Evolutionary conservation across 495 filamentous ascomycete species (phyloP), one percentile per base, ranked within the genome.

Genomic region (Bryoglossum gracile): DNA sequence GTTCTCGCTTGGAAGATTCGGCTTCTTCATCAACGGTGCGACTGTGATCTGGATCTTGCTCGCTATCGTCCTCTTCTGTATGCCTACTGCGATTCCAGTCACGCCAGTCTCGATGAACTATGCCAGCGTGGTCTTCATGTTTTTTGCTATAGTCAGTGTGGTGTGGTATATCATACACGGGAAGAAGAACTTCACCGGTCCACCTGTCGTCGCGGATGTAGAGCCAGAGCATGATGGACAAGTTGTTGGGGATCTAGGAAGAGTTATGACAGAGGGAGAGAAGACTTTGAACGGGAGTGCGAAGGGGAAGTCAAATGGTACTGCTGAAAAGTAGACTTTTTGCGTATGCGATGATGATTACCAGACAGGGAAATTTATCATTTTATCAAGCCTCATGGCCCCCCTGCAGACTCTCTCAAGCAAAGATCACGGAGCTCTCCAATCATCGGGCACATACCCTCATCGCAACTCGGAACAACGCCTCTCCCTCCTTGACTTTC

Each of bases 151-250:
- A 14, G 75, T 84, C 45, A 71, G 72, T 33, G 57, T 76, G 10
- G 54, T 72, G 0, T 87, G 83, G 82, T 87, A 89, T 67, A 72
- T 82, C 43, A 68, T 72, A 1, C 79, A 81, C 63, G 83, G 82
- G 11, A 74, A 79, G 45, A 83, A 81, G 59, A 68, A 74, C 32
- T 84, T 84, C 61, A 75, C 69, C 9, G 82, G 82, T 0, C 82
- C 82, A 1, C 77, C 79, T 0, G 58, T 82, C 14, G 57, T 61
- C 37, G 59, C 63, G 23, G 69, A 74, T 28, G 65, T 69, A 17
- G 62, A 62, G 42, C 49, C 50, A 0, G 60, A 62, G 13, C 25
- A 60, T 17, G 49, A 57, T 22, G 61, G 56, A 1, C 50, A 56
- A 8, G 53, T 62, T n/a, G 56, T 60, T 6, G 49, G 53, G 13